Conservation (phyloP, 345 rosid genomes). For the Aurinia saxatilis region DNA sequence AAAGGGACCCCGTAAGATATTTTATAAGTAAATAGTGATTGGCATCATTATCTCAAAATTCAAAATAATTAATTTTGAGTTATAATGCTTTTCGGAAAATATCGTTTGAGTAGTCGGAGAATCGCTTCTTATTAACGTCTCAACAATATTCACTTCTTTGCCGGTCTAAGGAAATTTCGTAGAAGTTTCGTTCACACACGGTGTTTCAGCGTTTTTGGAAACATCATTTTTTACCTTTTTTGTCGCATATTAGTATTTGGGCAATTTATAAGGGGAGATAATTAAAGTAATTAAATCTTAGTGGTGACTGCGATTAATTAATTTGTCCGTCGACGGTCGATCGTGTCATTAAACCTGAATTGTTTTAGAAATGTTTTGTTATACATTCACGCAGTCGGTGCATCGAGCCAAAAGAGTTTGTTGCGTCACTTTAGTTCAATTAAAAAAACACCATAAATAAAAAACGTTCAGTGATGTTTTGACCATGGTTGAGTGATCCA, state of each 20-base stretch:
- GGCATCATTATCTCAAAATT: not conserved
- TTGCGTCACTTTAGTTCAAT: not conserved
- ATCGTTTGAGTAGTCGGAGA: not conserved
- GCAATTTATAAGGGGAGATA: not conserved
- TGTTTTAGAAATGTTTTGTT: not conserved
- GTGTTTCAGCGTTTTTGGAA: not conserved
- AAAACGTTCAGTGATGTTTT: not conserved
- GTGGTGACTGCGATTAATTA: not conserved
- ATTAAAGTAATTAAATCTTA: not conserved
- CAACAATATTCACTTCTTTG: not conserved
- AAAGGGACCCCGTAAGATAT: not conserved
- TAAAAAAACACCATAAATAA: not conserved
- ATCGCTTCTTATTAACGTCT: constrained; percentile 3
- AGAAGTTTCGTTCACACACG: not conserved
- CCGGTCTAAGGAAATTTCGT: not conserved
- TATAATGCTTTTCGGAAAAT: not conserved
- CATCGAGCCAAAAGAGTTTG: constrained; percentile 1
- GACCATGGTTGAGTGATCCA: not conserved
- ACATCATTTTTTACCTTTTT: not conserved
- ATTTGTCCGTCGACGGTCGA: not conserved
- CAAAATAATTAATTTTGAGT: not conserved
- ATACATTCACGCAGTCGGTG: not conserved
- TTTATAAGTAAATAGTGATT: not conserved
- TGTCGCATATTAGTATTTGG: not conserved
- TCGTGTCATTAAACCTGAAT: not conserved